phyloP scores from a whole-genome alignment of 257 asterid genomes.

The Solanum pennellii region DNA sequence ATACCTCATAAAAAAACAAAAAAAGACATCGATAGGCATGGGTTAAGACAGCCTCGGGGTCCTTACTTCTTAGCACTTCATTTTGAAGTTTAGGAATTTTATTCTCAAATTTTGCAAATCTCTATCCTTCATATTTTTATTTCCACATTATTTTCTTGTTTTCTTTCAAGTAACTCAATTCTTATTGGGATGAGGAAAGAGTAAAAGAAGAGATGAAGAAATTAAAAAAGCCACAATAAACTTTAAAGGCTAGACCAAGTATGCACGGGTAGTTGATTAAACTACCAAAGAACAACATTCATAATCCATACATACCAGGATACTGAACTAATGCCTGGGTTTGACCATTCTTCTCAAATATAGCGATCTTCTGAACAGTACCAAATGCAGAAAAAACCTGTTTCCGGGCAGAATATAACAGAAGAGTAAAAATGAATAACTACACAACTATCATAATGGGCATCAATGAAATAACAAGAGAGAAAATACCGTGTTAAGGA shows the following conservation, averaged over 20 bases:
- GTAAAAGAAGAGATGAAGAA: not conserved
- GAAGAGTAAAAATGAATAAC: not conserved
- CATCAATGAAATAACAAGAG: not conserved
- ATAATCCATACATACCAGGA: constrained; percentile 40
- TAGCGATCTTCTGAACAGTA: constrained; percentile 74
- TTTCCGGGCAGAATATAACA: not conserved
- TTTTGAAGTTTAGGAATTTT: not conserved
- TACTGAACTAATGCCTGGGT: constrained; percentile 75
- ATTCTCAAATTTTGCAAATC: not conserved
- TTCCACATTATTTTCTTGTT: not conserved
- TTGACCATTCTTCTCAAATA: constrained; percentile 84
- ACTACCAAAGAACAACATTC: not conserved
- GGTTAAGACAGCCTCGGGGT: not conserved
- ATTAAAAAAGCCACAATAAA: not conserved
- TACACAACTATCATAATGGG: not conserved
- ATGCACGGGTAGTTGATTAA: not conserved
- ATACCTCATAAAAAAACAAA: not conserved
- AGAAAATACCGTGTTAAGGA: constrained; percentile 46
- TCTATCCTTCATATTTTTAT: not conserved
- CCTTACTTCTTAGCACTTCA: not conserved
- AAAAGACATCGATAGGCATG: not conserved
- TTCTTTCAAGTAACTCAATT: not conserved
- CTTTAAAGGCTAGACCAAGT: not conserved
- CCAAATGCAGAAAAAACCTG: constrained; percentile 80
- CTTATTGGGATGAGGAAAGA: not conserved